Percentiles rank a stretch among this genome's conserved stretches.
phyloP scores from a whole-genome alignment of 2,329 filamentous ascomycete genomes.

The Tolypocladium cylindrosporum region DNA sequence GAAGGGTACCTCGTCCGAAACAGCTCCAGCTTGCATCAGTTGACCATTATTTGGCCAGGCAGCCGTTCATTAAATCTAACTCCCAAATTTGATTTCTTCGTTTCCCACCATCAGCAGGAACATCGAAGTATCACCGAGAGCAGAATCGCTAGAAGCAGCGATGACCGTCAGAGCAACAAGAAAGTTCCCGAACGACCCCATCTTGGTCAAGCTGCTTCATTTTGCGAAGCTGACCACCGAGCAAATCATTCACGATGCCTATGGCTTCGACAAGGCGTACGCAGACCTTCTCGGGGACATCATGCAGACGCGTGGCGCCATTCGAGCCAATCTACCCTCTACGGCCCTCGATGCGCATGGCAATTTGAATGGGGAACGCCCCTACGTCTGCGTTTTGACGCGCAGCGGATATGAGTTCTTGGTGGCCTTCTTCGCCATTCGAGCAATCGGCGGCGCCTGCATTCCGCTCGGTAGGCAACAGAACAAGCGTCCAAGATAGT shows the following conservation, averaged over 20 bases:
- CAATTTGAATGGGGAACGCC: constrained; percentile 1
- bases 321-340: constrained; percentile 3
- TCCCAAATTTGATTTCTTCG: too few relatives aligned
- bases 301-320: constrained; percentile 5
- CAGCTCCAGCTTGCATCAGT: too few relatives aligned
- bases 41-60: too few relatives aligned
- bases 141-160: too few relatives aligned
- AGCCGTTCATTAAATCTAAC: too few relatives aligned
- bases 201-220: constrained; percentile 8
- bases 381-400: constrained; percentile 8
- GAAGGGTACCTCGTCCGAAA: too few relatives aligned
- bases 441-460: constrained; percentile 10
- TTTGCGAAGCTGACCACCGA: constrained; percentile 4
- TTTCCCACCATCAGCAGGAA: too few relatives aligned
- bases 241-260: constrained; percentile 6
- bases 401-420: constrained; percentile 12
- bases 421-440: constrained; percentile 12
- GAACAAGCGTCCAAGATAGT: neutral
- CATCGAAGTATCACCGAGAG: too few relatives aligned
- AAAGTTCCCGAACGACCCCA: constrained; percentile 5
- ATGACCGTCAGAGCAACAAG: too few relatives aligned
- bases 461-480: constrained; percentile 7
- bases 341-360: constrained; percentile 2
- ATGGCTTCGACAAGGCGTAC: constrained; percentile 11
- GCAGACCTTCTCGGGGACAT: constrained; percentile 11